Evolutionary conservation across 129 eudicot genomes (phyloP).

Genomic region (Glebionis coronaria): DNA sequence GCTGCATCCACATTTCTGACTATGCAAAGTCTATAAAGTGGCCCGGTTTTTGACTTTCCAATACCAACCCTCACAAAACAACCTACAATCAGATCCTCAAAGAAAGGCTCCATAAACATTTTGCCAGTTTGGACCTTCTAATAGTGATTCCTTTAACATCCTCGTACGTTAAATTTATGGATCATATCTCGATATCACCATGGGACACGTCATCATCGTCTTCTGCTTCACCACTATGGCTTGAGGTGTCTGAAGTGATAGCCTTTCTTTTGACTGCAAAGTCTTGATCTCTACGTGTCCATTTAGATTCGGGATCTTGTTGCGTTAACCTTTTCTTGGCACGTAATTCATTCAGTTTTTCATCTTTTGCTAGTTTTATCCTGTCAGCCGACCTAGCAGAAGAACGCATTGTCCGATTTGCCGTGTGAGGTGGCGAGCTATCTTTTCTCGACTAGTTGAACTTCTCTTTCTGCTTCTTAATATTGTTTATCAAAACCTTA

Average conservation of each 20-base stretch:
- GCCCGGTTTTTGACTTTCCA: conserved; percentile 77
- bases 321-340: conserved; percentile 46
- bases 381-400: conserved; percentile 70
- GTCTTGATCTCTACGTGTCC: conserved; percentile 43
- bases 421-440: conserved; percentile 52
- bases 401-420: conserved; percentile 58
- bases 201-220: conserved; percentile 50
- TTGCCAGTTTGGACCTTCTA: conserved; percentile 75
- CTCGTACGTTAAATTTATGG: conserved; percentile 51
- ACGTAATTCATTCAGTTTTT: conserved; percentile 59
- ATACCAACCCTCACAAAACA: conserved; percentile 96
- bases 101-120: conserved; percentile 96
- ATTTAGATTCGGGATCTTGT: conserved; percentile 54
- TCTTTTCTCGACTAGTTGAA: conserved; percentile 47
- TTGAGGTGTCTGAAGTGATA: conserved; percentile 41
- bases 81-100: conserved; percentile 84
- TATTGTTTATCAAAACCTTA: conserved; percentile 50
- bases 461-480: conserved; percentile 57
- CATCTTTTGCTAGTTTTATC: conserved; percentile 48
- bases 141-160: conserved; percentile 79
- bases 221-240: conserved; percentile 56
- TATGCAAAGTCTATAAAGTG: conserved; percentile 80
- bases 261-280: conserved; percentile 51
- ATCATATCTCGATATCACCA: conserved; percentile 51
- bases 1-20: conserved; percentile 86